These are phyloP conservation scores for Curvularia hawaiiensis DNA, from an alignment of 2,329 filamentous ascomycete species.

Conservation along the genomic window DNA sequence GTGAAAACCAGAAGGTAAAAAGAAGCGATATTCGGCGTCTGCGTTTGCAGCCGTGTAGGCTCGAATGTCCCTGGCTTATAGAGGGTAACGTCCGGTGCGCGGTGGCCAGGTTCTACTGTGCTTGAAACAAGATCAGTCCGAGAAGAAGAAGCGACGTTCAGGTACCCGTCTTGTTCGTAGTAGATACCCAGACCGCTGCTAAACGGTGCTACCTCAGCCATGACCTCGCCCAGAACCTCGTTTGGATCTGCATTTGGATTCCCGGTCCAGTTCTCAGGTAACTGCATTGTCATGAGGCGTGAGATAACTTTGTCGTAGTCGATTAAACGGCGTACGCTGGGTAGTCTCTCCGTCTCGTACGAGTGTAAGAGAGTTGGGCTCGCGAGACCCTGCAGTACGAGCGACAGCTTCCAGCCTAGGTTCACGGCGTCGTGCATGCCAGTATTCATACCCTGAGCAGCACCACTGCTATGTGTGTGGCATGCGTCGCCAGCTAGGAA, in stretches of 20 bases:
- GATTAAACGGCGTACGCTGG: constrained; percentile 53
- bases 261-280: constrained; percentile 44
- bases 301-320: constrained; percentile 45
- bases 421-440: constrained; percentile 61
- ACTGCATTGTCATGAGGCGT: constrained; percentile 41
- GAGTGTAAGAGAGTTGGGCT: constrained; percentile 52
- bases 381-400: constrained; percentile 50
- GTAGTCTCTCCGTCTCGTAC: constrained; percentile 56
- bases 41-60: constrained; percentile 50
- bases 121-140: not conserved
- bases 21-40: constrained; percentile 50
- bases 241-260: constrained; percentile 35
- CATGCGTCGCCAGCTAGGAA: constrained; percentile 64
- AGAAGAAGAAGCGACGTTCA: constrained; percentile 36
- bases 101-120: constrained; percentile 47
- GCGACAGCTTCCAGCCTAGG: constrained; percentile 60
- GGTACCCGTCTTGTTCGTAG: constrained; percentile 42
- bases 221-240: constrained; percentile 31
- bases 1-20: constrained; percentile 54
- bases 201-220: constrained; percentile 38
- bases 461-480: constrained; percentile 61
- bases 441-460: constrained; percentile 64
- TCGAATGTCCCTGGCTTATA: constrained; percentile 55
- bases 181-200: constrained; percentile 42
- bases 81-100: constrained; percentile 55